A percentile compares a stretch with the other conserved stretches of the same genome.
These are phyloP conservation scores for Phytophthora citrophthora DNA, from an alignment of 352 stramenopile genomes.

Conservation along the genomic window DNA sequence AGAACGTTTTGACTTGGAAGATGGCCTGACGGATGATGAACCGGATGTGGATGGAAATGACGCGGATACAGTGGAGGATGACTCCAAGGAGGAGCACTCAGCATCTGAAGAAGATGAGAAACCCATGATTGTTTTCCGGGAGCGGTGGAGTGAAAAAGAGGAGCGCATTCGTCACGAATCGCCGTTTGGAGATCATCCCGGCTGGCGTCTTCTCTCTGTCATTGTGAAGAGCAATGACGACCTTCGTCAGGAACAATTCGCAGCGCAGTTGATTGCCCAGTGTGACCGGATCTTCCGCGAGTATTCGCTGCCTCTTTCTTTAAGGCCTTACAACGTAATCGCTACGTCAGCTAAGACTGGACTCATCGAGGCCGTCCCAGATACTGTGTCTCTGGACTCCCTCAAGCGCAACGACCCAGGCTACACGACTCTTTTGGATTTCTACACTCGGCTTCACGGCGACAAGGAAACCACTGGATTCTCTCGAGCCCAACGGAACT, in stretches of 20 bases:
- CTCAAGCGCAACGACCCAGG: conserved; percentile 92
- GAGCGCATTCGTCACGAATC: conserved; percentile 68
- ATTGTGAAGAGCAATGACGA: conserved; percentile 99
- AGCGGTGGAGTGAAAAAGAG: conserved; percentile 82
- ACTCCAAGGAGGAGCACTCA: conserved; percentile 20
- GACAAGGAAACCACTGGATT: conserved; percentile 76
- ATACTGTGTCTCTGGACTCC: conserved; percentile 97
- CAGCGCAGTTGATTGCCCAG: conserved; percentile 96
- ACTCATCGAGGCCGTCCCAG: conserved; percentile 96
- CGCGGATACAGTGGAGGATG: conserved; percentile 8
- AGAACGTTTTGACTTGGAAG: conserved; percentile 76
- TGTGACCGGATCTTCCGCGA: conserved; percentile 96
- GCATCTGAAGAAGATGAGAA: conserved; percentile 54
- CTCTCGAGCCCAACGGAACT: conserved; percentile 86
- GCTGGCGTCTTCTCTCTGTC: conserved; percentile 83
- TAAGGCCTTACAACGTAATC: conserved; percentile 97
- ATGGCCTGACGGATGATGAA: conserved; percentile 63
- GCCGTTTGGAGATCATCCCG: conserved; percentile 54
- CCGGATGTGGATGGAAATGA: conserved; percentile 42
- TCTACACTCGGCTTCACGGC: conserved; percentile 94
- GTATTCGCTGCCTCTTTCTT: conserved; percentile 92
- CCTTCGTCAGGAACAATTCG: conserved; percentile 97
- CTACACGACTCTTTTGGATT: conserved; percentile 92
- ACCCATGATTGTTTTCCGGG: conserved; percentile 83
- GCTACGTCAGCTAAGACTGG: conserved; percentile 93